Evolutionary conservation across 352 stramenopile species (phyloP), one percentile per base, ranked within the genome.

Genomic region (Pythium myriotylum): DNA sequence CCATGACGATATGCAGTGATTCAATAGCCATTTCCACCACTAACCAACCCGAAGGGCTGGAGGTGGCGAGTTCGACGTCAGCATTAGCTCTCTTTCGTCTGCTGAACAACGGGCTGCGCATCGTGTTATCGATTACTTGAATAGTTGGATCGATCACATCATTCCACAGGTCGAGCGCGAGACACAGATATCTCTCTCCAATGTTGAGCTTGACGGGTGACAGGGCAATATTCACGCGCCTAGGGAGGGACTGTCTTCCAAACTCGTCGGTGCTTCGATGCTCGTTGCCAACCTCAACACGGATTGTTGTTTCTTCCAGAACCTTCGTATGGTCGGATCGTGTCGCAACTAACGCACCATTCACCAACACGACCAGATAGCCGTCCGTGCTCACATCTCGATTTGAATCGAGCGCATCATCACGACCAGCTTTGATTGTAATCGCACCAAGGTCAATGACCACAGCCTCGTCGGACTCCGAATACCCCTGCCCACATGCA

Each of bases 371-470:
- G 22, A 45, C 49, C 6, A 59, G 33, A 13, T 53, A 43, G 17
- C 13, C 13, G 4, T 43, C 13, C 37, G 8, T 35, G 29, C 5
- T 5, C 29, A 35, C 29, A 35, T 43, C 13, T 20, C n/a, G 13
- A 6, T 6, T 43, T 43, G 19, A 41, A 32, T 16, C 27, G 14
- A 32, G 14, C 0, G 22, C 16, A 37, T 13, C 22, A 39, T 2
- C 37, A 14, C 16, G 13, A 52, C 70, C 49, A 55, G 58, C 43
- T 68, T 41, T 47, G 20, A 60, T 32, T 63, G 41, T 57, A 49
- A 86, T 82, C 12, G 55, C 65, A 9, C 79, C 79, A n/a, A 89
- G 77, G 41, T 89, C 77, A 29, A 89, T 35, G 20, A 81, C 58
- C 22, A 85, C 62, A 3, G 74, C 79, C 46, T 78, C 67, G 9